These are phyloP conservation scores for Hypoxylon rubiginosum DNA, from an alignment of 2,329 filamentous ascomycete species.

Conservation along the genomic window DNA sequence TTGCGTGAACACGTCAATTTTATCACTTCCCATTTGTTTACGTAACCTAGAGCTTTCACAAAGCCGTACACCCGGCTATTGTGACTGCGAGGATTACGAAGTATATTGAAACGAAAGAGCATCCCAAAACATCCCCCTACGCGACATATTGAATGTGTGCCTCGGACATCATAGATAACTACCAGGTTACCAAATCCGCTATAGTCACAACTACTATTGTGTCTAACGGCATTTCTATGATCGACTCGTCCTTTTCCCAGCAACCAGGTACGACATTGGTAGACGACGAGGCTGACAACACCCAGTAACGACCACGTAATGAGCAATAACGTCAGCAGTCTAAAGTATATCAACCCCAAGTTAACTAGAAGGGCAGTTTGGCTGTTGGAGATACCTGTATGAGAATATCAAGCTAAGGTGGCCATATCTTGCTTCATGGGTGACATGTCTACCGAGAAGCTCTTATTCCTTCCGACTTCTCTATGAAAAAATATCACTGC, in stretches of 20 bases:
- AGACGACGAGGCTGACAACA: conserved; percentile 53
- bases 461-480: neutral
- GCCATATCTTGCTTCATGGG: neutral
- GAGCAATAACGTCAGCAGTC: conserved; percentile 72
- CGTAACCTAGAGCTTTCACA: conserved; percentile 47
- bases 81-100: conserved; percentile 83
- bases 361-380: conserved; percentile 78
- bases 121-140: conserved; percentile 73
- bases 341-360: conserved; percentile 78
- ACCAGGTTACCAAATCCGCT: conserved; percentile 82
- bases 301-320: conserved; percentile 75
- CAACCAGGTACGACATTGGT: conserved; percentile 40
- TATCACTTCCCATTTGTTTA: conserved; percentile 72
- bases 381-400: conserved; percentile 64
- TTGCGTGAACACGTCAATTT: conserved; percentile 80
- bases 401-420: neutral
- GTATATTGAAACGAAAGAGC: conserved; percentile 80
- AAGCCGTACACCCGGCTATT: conserved; percentile 64
- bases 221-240: conserved; percentile 66
- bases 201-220: conserved; percentile 79
- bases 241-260: conserved; percentile 65
- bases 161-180: conserved; percentile 76
- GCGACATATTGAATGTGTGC: conserved; percentile 77
- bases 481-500: no score
- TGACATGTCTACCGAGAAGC: no score